phyloP scores from a whole-genome alignment of 2,329 filamentous ascomycete species.

The Biscogniauxia mediterranea region DNA sequence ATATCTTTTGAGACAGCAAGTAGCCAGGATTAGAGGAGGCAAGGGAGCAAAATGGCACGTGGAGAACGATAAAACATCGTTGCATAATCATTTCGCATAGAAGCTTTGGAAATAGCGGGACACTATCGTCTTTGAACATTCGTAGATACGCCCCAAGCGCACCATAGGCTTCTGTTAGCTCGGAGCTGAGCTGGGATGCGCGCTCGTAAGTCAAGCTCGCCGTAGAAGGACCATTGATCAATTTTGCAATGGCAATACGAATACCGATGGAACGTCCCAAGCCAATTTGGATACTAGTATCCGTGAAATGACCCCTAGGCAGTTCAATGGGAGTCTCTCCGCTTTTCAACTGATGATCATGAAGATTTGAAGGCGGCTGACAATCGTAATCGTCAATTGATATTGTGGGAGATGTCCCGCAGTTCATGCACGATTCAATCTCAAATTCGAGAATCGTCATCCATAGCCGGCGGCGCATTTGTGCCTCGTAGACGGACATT shows the following conservation, averaged over 20 bases:
- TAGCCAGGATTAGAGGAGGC: slow-evolving; percentile 6
- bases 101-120: slow-evolving; percentile 5
- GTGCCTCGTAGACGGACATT: slow-evolving; percentile 26
- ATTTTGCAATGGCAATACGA: slow-evolving; percentile 7
- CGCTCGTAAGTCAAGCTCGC: slow-evolving; percentile 4
- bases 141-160: slow-evolving; percentile 2
- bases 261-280: slow-evolving; percentile 6
- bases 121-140: slow-evolving; percentile 2
- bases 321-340: background rate
- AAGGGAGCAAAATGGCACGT: slow-evolving; percentile 7
- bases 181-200: slow-evolving; percentile 4
- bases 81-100: slow-evolving; percentile 9
- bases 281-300: slow-evolving; percentile 11
- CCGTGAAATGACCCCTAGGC: slow-evolving; percentile 1
- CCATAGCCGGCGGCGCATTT: slow-evolving; percentile 36
- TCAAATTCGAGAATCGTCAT: slow-evolving; percentile 16
- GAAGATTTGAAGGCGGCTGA: slow-evolving; percentile 7
- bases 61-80: slow-evolving; percentile 11
- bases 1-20: slow-evolving; percentile 9
- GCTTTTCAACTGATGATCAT: slow-evolving; percentile 7
- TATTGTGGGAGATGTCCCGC: slow-evolving; percentile 7
- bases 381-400: slow-evolving; percentile 10
- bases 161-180: slow-evolving; percentile 6
- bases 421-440: slow-evolving; percentile 10
- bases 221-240: slow-evolving; percentile 6